Conservation (phyloP, 495 filamentous ascomycete species). For the Xylaria nigripes region DNA sequence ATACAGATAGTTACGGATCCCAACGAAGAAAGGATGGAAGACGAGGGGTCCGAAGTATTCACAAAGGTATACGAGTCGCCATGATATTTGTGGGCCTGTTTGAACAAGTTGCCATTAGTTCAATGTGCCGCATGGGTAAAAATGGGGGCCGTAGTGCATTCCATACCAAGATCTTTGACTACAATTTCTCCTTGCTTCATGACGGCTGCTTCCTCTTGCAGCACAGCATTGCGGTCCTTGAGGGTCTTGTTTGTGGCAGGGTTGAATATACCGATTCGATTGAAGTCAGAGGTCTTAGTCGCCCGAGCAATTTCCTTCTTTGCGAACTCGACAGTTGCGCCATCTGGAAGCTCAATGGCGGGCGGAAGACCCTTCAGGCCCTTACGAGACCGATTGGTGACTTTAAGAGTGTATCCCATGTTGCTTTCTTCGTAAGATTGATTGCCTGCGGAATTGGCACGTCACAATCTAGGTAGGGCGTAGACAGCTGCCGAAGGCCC, state of each 20-base stretch:
- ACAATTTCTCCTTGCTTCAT: slow-evolving; percentile 62
- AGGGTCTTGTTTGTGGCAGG: slow-evolving; percentile 56
- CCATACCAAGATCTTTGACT: slow-evolving; percentile 87
- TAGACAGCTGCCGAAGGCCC: background rate
- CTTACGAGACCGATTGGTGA: slow-evolving; percentile 36
- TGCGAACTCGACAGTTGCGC: slow-evolving; percentile 53
- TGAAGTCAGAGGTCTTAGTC: slow-evolving; percentile 42
- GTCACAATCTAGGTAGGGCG: no score
- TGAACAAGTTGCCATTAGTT: slow-evolving; percentile 12
- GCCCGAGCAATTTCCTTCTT: slow-evolving; percentile 41
- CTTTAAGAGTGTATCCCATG: slow-evolving; percentile 31
- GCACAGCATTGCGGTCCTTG: slow-evolving; percentile 46
- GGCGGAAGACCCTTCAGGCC: slow-evolving; percentile 66
- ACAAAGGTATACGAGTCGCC: slow-evolving; percentile 89
- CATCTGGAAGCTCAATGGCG: slow-evolving; percentile 50
- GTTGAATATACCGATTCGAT: slow-evolving; percentile 62
- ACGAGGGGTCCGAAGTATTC: slow-evolving; percentile 94
- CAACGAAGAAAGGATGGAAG: slow-evolving; percentile 68
- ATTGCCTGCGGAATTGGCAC: background rate
- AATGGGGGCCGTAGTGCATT: background rate
- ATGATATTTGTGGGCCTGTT: slow-evolving; percentile 80
- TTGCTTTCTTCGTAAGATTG: background rate
- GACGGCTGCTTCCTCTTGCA: slow-evolving; percentile 57
- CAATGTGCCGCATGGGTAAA: background rate
- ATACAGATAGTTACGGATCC: slow-evolving; percentile 68